Evolutionary conservation across 371 early-diverging fungal genomes (phyloP).

Genomic region (Mucor sp.): DNA sequence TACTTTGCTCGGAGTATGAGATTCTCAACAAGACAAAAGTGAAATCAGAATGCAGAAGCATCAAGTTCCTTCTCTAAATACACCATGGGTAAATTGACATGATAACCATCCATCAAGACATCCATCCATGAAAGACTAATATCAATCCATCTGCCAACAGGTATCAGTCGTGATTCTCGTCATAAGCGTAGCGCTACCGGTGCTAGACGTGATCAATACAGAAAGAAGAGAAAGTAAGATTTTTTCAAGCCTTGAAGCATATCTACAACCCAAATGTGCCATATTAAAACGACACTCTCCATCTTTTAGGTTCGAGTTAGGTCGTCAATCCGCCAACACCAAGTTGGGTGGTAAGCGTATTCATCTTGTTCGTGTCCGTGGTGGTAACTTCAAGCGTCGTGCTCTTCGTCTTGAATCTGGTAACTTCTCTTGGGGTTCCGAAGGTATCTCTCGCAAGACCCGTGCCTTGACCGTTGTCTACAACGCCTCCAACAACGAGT

Average conservation of each 20-base stretch:
- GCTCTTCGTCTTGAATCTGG: slow-evolving; percentile 98
- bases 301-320: slow-evolving; percentile 90
- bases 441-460: slow-evolving; percentile 93
- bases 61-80: slow-evolving; percentile 42
- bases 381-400: slow-evolving; percentile 99
- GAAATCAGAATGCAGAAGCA: slow-evolving; percentile 61
- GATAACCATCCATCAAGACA: slow-evolving; percentile 9
- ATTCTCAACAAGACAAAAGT: slow-evolving; percentile 56
- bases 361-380: slow-evolving; percentile 96
- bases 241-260: not conserved
- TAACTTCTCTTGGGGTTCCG: slow-evolving; percentile 98
- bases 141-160: slow-evolving; percentile 45
- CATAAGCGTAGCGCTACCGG: slow-evolving; percentile 99
- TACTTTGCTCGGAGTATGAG: slow-evolving; percentile 20
- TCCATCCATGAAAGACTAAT: slow-evolving; percentile 22
- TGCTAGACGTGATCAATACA: slow-evolving; percentile 97
- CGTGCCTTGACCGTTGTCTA: slow-evolving; percentile 98
- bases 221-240: slow-evolving; percentile 92
- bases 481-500: slow-evolving; percentile 99
- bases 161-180: slow-evolving; percentile 97
- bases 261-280: not conserved
- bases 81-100: slow-evolving; percentile 31
- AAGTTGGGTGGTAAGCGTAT: slow-evolving; percentile 96
- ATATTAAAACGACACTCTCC: not conserved
- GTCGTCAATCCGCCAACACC: slow-evolving; percentile 98